Evolutionary conservation across 2,329 filamentous ascomycete genomes (phyloP).

Genomic region (Ceratocystis colombiana): DNA sequence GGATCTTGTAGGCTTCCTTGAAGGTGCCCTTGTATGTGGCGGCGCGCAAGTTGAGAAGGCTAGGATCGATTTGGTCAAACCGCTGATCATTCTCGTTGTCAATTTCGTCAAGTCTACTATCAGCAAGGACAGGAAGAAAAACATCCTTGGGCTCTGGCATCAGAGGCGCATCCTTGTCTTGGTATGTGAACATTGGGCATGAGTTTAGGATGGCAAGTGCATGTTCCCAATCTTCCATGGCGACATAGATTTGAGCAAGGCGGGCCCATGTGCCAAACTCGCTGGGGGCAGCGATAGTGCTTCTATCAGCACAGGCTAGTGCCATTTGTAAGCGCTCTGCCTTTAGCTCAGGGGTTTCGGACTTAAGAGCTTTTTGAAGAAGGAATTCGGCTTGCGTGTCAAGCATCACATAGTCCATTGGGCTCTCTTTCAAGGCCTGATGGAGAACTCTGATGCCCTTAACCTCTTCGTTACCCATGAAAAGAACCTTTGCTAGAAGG

Average conservation of each 20-base stretch:
- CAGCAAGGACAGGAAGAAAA: slow-evolving; percentile 72
- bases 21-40: slow-evolving; percentile 92
- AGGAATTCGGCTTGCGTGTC: slow-evolving; percentile 91
- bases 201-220: slow-evolving; percentile 93
- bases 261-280: slow-evolving; percentile 97
- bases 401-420: slow-evolving; percentile 96
- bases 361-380: slow-evolving; percentile 62
- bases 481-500: slow-evolving; percentile 76
- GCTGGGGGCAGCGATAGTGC: slow-evolving; percentile 87
- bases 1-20: slow-evolving; percentile 81
- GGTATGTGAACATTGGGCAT: slow-evolving; percentile 99
- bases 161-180: slow-evolving; percentile 90
- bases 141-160: slow-evolving; percentile 91
- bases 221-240: slow-evolving; percentile 92
- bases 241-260: slow-evolving; percentile 84
- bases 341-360: slow-evolving; percentile 45
- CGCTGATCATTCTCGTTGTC: slow-evolving; percentile 79
- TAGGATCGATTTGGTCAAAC: slow-evolving; percentile 81
- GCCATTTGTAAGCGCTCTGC: slow-evolving; percentile 71
- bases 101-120: slow-evolving; percentile 89
- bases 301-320: slow-evolving; percentile 83
- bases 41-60: slow-evolving; percentile 73
- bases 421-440: slow-evolving; percentile 76
- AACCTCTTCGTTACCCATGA: slow-evolving; percentile 96
- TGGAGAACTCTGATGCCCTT: slow-evolving; percentile 81